A percentile compares a stretch with the other conserved stretches of the same genome.
Evolutionary conservation across 192 early-diverging fungal genomes (phyloP).

Genomic region (Geranomyces variabilis): DNA sequence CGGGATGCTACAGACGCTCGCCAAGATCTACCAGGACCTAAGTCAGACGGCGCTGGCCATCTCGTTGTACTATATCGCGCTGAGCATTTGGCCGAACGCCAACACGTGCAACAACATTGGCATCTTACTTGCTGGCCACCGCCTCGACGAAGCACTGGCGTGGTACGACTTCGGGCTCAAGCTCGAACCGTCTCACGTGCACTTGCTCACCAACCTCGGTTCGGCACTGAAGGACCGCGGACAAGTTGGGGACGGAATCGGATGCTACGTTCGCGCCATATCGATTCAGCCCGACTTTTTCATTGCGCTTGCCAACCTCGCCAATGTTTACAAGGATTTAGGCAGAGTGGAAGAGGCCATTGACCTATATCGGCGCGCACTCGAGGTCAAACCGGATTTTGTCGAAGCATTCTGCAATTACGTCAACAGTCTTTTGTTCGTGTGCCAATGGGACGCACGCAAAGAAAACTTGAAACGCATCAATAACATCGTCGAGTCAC

Average conservation of each 20-base stretch:
- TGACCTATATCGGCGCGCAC: conserved; percentile 80
- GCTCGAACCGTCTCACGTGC: conserved; percentile 81
- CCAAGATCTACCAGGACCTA: conserved; percentile 86
- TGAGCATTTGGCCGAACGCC: conserved; percentile 78
- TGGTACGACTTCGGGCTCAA: conserved; percentile 87
- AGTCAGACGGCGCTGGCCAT: conserved; percentile 71
- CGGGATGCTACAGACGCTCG: conserved; percentile 78
- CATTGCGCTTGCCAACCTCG: conserved; percentile 90
- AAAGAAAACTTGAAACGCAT: conserved; percentile 75
- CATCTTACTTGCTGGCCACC: conserved; percentile 72
- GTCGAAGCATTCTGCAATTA: conserved; percentile 90
- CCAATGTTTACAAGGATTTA: conserved; percentile 91
- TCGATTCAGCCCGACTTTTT: conserved; percentile 84
- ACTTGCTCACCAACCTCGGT: conserved; percentile 92
- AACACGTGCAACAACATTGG: conserved; percentile 93
- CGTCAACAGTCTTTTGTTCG: conserved; percentile 83
- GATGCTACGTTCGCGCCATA: conserved; percentile 89
- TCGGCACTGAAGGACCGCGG: conserved; percentile 90
- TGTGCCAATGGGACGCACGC: conserved; percentile 88
- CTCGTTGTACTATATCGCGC: conserved; percentile 81
- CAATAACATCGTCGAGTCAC: conserved; percentile 76
- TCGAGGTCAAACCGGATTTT: conserved; percentile 85
- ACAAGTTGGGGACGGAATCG: conserved; percentile 78
- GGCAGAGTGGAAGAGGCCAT: conserved; percentile 88
- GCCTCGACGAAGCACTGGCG: conserved; percentile 76